Evolutionary conservation across 208 protist species (phyloP).

Genomic region (Leishmania tropica): DNA sequence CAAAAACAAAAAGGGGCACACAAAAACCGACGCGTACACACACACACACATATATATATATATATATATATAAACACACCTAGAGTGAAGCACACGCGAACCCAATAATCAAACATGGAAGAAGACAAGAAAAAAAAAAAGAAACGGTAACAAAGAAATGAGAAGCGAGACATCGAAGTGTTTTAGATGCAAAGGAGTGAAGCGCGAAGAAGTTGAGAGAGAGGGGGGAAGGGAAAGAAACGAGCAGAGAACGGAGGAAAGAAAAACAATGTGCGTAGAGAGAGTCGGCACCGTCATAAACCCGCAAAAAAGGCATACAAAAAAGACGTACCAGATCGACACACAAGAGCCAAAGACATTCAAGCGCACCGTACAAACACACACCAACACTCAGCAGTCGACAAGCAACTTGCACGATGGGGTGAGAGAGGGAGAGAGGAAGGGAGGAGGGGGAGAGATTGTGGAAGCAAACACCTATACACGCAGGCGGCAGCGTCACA

Average conservation of each 20-base stretch:
- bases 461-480: background rate
- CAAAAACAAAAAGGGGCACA: background rate
- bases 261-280: background rate
- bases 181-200: background rate
- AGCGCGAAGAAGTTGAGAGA: background rate
- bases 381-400: background rate
- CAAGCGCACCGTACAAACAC: background rate
- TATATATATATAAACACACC: background rate
- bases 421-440: background rate
- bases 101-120: background rate
- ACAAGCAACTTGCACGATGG: background rate
- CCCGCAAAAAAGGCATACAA: background rate
- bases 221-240: background rate
- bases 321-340: background rate
- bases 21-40: background rate
- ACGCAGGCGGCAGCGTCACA: background rate
- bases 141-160: background rate
- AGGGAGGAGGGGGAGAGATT: background rate
- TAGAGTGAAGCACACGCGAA: background rate
- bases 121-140: background rate
- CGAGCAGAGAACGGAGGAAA: conserved; percentile 7
- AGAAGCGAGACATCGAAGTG: background rate
- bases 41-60: background rate
- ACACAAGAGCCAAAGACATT: background rate
- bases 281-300: background rate